Evolutionary conservation across 306 rosid genomes (phyloP), one percentile per base, ranked within the genome.

Genomic region (Quercus aquifolioides): DNA sequence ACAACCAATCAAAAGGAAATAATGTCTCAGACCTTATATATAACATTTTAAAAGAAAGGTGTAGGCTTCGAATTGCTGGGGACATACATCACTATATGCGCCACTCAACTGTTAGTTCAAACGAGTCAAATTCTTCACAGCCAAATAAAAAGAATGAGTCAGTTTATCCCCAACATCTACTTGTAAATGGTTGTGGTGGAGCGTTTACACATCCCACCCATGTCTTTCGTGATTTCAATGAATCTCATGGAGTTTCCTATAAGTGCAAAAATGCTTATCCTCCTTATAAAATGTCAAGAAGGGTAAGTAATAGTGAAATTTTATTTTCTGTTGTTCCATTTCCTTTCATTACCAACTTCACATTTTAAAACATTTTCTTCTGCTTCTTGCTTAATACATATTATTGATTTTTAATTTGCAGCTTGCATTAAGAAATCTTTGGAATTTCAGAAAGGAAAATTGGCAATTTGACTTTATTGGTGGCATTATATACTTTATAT

Each of bases 71-170:
- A 63, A 87, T 95, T 84, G 97, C 99, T 65, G 98, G 99, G 75
- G 99, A 95, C 85, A 88, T 95, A 91, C 99, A 95, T 88, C 99
- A 95, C 86, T 95, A 95, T 86, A 90, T 95, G 97, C 98, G 96
- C 30, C 99, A 95, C 89, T 89, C 96, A 56, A 81, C 78, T 76
- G 90, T 85, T 65, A 80, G 85, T 64, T 86, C 98, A 46, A 92
- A 90, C 6, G 96, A 83, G 13, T 65, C 46, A 1, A 1, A 18
- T n/a, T 21, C 64, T n/a, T n/a, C 25, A 0, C 38, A 33, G 38
- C 12, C 1, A n/a, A 25, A 21, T 5, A 58, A 4, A 30, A 1
- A 43, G 13, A 56, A 3, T 12, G 6, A 26, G 17, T 86, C 91
- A 77, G 86, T 86, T 65, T 88, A 87, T 72, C 87, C 87, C 56